phyloP scores from a whole-genome alignment of 2,329 filamentous ascomycete genomes.

The Penicillium concentricum region DNA sequence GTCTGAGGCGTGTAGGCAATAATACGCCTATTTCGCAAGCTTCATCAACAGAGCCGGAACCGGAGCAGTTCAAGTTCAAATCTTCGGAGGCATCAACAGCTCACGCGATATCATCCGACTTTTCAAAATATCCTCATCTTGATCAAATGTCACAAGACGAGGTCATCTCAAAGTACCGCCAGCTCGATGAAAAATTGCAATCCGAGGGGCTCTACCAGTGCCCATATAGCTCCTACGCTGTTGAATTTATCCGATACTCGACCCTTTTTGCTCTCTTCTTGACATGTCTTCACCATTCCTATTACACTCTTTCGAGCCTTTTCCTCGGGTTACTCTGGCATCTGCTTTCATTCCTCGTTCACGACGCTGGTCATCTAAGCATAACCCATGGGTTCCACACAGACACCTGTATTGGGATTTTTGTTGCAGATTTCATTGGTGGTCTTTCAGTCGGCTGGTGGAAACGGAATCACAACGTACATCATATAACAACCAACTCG shows the following conservation, averaged over 20 bases:
- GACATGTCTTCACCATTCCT: not conserved
- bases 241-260: not conserved
- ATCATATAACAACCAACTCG: not conserved
- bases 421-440: not conserved
- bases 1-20: not conserved
- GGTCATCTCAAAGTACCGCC: not conserved
- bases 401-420: not conserved
- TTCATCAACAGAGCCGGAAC: not conserved
- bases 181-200: not conserved
- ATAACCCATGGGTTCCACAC: not conserved
- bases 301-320: not conserved
- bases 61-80: not conserved
- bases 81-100: not conserved
- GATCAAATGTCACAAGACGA: not conserved
- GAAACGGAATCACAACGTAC: not conserved
- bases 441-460: not conserved
- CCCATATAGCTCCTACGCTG: not conserved
- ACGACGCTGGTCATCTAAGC: not conserved
- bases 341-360: not conserved
- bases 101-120: not conserved
- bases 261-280: not conserved
- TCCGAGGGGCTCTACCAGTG: not conserved
- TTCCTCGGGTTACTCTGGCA: not conserved
- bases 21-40: not conserved
- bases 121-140: not conserved